Conservation (phyloP, 305 asterid genomes). For the Lippia alba region DNA sequence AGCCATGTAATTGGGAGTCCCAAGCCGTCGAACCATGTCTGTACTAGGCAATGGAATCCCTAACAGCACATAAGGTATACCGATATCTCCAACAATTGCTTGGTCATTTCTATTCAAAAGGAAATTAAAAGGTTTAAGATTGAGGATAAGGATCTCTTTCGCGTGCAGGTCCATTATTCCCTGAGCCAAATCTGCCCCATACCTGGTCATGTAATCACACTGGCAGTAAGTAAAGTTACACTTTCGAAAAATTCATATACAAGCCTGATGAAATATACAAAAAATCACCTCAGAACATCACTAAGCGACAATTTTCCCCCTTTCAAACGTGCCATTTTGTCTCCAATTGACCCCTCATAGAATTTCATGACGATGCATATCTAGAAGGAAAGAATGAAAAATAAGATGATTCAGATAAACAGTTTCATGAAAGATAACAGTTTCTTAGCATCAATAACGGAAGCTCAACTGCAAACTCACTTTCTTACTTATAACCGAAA, state of each 20-base stretch:
- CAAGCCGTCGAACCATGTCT: constrained; percentile 72
- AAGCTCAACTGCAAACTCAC: constrained; percentile 51
- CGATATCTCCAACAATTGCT: constrained; percentile 78
- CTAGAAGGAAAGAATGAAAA: constrained; percentile 52
- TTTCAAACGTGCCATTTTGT: constrained; percentile 70
- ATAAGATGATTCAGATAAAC: constrained; percentile 29
- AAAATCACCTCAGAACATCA: constrained; percentile 81
- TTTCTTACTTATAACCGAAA: constrained; percentile 68
- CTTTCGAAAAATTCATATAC: constrained; percentile 9
- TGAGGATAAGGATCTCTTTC: constrained; percentile 74
- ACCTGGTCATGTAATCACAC: constrained; percentile 49
- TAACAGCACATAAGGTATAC: constrained; percentile 67
- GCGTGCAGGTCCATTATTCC: constrained; percentile 88
- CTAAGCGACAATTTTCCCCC: constrained; percentile 70
- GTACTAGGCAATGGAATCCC: constrained; percentile 65
- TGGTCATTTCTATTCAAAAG: constrained; percentile 66
- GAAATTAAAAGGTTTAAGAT: constrained; percentile 85
- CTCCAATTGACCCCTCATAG: constrained; percentile 86
- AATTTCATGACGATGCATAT: constrained; percentile 86
- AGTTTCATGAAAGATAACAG: background rate
- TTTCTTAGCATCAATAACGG: background rate
- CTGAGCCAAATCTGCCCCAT: constrained; percentile 85
- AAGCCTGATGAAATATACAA: constrained; percentile 15
- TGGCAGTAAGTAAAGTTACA: constrained; percentile 4
- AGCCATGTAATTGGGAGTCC: constrained; percentile 93